Evolutionary conservation across 2,329 filamentous ascomycete genomes (phyloP).

Genomic region (Penicillium sp.): DNA sequence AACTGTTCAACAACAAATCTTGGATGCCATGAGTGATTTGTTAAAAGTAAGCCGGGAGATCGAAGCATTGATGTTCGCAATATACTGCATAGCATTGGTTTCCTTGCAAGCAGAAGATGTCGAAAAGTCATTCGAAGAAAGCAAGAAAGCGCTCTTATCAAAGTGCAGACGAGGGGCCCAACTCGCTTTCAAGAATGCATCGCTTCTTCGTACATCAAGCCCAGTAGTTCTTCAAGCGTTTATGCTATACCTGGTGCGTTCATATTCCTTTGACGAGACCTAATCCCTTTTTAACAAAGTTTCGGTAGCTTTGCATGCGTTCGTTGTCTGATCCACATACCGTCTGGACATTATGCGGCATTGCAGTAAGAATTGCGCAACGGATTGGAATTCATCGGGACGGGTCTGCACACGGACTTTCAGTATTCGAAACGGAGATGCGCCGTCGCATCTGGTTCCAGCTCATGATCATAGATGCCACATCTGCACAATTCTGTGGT

Average conservation of each 20-base stretch:
- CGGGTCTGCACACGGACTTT: conserved; percentile 44
- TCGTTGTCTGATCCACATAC: conserved; percentile 46
- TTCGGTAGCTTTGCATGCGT: conserved; percentile 31
- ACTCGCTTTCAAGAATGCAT: conserved; percentile 18
- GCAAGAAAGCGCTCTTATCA: conserved; percentile 16
- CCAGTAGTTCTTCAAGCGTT: conserved; percentile 48
- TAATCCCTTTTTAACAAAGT: background rate
- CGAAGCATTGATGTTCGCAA: conserved; percentile 65
- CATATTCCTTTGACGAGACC: background rate
- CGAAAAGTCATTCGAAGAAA: conserved; percentile 21
- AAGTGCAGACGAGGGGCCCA: conserved; percentile 18
- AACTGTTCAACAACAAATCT: conserved; percentile 24
- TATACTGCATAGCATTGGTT: conserved; percentile 55
- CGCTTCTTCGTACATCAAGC: conserved; percentile 45
- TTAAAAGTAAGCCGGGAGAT: conserved; percentile 29
- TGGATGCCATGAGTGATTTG: conserved; percentile 23
- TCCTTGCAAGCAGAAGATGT: conserved; percentile 32
- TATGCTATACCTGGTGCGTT: conserved; percentile 43
- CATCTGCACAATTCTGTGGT: conserved; percentile 21
- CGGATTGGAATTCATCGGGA: conserved; percentile 52
- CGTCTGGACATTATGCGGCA: conserved; percentile 51
- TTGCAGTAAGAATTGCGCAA: conserved; percentile 48
- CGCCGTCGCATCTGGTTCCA: conserved; percentile 32
- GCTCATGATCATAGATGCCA: conserved; percentile 26
- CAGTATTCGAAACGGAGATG: conserved; percentile 47